phyloP scores from a whole-genome alignment of 2,329 filamentous ascomycete species.

The Curvularia verruculosa region DNA sequence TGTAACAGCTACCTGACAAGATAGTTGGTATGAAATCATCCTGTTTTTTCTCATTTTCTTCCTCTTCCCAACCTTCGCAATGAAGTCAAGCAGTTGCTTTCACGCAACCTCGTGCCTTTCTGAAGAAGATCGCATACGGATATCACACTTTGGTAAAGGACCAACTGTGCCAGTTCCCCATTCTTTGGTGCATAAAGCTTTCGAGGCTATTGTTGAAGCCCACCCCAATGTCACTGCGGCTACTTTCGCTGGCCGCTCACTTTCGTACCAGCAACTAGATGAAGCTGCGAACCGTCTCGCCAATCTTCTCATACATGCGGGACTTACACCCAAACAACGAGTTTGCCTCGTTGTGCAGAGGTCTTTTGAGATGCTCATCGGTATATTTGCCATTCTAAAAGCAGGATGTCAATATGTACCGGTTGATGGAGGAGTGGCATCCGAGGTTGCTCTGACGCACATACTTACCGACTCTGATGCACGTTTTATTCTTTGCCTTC shows the following conservation, averaged over 20 bases:
- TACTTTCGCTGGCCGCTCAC: constrained; percentile 22
- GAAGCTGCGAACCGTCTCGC: constrained; percentile 38
- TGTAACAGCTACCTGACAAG: neutral
- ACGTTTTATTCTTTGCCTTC: constrained; percentile 57
- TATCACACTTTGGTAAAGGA: constrained; percentile 36
- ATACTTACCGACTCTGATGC: constrained; percentile 57
- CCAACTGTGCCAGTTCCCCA: constrained; percentile 23
- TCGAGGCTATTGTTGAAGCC: constrained; percentile 36
- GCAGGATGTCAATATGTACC: constrained; percentile 67
- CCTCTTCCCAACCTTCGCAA: neutral
- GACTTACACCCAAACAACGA: constrained; percentile 48
- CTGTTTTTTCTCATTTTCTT: neutral
- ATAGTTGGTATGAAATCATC: neutral
- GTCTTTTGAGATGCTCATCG: constrained; percentile 63
- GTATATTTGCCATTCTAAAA: constrained; percentile 63
- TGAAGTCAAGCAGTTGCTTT: constrained; percentile 7
- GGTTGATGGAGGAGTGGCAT: constrained; percentile 58
- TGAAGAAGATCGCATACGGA: constrained; percentile 25
- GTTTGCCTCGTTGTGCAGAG: constrained; percentile 61
- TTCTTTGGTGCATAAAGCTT: constrained; percentile 33
- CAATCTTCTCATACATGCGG: constrained; percentile 36
- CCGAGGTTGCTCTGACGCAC: constrained; percentile 49
- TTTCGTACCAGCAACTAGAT: constrained; percentile 41
- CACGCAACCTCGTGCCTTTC: constrained; percentile 25
- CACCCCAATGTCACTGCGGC: constrained; percentile 34